Evolutionary conservation across 148 eudicot species (phyloP), one percentile per base, ranked within the genome.

Genomic region (Persicaria tinctoria): DNA sequence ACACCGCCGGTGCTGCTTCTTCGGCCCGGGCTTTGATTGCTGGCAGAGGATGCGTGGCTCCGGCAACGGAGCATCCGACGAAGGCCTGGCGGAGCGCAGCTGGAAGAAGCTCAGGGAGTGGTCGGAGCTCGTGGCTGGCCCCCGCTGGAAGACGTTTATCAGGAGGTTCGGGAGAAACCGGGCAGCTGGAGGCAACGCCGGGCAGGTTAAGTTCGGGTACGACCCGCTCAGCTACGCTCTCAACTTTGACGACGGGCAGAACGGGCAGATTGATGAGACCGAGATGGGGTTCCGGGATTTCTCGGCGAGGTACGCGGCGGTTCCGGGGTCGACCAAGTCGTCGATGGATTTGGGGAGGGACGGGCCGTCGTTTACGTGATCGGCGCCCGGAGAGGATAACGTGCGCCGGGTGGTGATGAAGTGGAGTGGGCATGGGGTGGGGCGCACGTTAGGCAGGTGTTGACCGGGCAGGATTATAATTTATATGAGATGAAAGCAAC

Each of bases 61-160:
- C 16, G 44, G 10, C 9, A 8, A 38, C 14, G 46, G 49, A 6
- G 44, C 27, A 8, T 20, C 14, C 41, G 18, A 41, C 3, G 56
- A 63, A 8, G 66, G 77, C 60, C 79, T 77, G 79, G 68, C 59
- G 27, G 74, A 50, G 57, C 70, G 78, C 14, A 45, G 56, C 1
- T 44, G 80, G 69, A 79, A 53, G 78, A 86, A 78, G 46, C 44
- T 80, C 9, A 45, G 83, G 45, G 86, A 80, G 79, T 86, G 89
- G 89, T 81, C 86, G 66, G 89, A 81, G 76, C 51, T 87, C 16
- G 80, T 81, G 13, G 87, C 87, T 2, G 87, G 86, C 0, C 84
- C 83, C 2, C 78, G 70, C 4, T 84, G 89, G 89, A 84, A 84
- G 79, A 86, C 85, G 23, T 82, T 82, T 14, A 82, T 87, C 0